Percentiles rank a stretch among this genome's conserved stretches.
These are phyloP conservation scores for Peronospora farinosa DNA, from an alignment of 352 stramenopile genomes.

Conservation along the genomic window DNA sequence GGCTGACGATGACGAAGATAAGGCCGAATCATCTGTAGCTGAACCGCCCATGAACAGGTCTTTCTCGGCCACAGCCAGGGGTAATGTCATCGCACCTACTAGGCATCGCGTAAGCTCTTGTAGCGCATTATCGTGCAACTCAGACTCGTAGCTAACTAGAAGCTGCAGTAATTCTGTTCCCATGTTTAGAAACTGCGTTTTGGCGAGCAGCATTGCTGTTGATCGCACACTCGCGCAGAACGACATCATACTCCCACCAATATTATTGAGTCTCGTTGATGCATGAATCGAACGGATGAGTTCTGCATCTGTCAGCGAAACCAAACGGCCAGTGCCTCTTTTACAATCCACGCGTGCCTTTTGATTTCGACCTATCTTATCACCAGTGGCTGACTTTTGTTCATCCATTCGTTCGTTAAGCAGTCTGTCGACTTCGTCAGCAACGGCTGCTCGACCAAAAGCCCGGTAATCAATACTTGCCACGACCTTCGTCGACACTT, in stretches of 20 bases:
- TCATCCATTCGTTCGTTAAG: constrained; percentile 20
- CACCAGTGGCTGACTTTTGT: constrained; percentile 2
- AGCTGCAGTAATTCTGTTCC: constrained; percentile 65
- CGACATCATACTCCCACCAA: constrained; percentile 5
- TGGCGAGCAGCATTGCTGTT: constrained; percentile 41
- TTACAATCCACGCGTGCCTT: constrained; percentile 11
- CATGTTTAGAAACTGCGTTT: constrained; percentile 66
- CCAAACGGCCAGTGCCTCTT: constrained; percentile 4
- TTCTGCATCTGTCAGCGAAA: constrained; percentile 23
- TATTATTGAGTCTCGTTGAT: constrained; percentile 16
- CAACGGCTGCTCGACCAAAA: constrained; percentile 70
- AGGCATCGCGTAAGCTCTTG: constrained; percentile 63
- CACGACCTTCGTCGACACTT: constrained; percentile 70
- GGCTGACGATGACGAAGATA: constrained; percentile 22
- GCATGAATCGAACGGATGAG: constrained; percentile 31
- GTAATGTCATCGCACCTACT: constrained; percentile 44
- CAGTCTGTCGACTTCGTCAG: constrained; percentile 43
- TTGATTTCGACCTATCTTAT: constrained; percentile 8
- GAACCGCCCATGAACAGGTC: constrained; percentile 32
- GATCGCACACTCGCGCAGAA: constrained; percentile 24
- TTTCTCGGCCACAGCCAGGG: constrained; percentile 49
- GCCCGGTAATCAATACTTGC: constrained; percentile 78
- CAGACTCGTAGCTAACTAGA: constrained; percentile 52
- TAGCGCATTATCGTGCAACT: constrained; percentile 35
- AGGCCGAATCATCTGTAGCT: constrained; percentile 19